Percentiles rank a stretch among this genome's conserved stretches.
These are phyloP conservation scores for Inga laurina DNA, from an alignment of 306 rosid genomes.

Conservation along the genomic window DNA sequence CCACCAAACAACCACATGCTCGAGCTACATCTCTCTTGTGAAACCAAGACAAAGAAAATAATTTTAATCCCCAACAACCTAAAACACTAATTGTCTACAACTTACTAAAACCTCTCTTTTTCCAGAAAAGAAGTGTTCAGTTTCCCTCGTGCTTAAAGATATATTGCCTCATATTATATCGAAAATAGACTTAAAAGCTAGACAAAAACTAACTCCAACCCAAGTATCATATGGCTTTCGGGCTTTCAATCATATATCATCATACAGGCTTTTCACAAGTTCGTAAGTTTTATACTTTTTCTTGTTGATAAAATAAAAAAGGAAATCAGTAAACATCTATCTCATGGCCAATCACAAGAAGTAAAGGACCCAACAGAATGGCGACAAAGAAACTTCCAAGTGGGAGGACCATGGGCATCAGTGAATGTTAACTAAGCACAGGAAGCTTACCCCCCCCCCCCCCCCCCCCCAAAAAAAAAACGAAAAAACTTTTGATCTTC, in stretches of 20 bases:
- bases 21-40: not conserved
- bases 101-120: not conserved
- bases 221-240: too few species aligned
- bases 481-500: not conserved
- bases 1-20: not conserved
- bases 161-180: too few species aligned
- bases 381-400: not conserved
- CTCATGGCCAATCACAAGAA: not conserved
- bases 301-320: not conserved
- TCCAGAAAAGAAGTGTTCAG: not conserved
- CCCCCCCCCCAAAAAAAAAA: not conserved
- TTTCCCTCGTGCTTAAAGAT: too few species aligned
- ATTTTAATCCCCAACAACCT: not conserved
- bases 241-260: not conserved
- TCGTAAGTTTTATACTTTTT: not conserved
- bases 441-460: not conserved
- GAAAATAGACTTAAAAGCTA: not conserved
- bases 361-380: not conserved
- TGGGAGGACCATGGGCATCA: not conserved
- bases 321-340: not conserved
- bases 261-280: not conserved
- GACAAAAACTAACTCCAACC: too few species aligned
- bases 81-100: too few species aligned
- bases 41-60: not conserved
- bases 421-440: not conserved